Evolutionary conservation across 768 basidiomycete species (phyloP), one percentile per base, ranked within the genome.

Genomic region (Auricularia cornea): DNA sequence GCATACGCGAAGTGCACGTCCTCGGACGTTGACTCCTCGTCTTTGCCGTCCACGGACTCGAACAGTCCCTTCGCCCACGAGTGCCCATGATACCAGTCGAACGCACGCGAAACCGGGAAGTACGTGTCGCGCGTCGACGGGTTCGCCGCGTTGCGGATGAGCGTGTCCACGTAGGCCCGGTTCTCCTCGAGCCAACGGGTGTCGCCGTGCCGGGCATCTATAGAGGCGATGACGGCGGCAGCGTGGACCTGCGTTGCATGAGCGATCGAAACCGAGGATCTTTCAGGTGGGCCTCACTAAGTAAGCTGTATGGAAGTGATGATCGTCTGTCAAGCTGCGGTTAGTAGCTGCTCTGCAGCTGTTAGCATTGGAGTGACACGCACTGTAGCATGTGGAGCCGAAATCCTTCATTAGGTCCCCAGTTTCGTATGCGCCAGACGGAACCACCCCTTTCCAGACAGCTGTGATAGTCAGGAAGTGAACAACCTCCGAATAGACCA

Each of bases 21-120:
- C 32, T 64, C 63, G 40, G 40, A 48, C 18, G 59, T 64, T 10
- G 59, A 60, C 44, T 64, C 63, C 28, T 64, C 28, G 63, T 64
- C 63, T 30, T 64, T 64, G 11, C 51, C 51, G 44, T 64, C 63
- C 40, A n/a, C 23, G 6, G 63, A 64, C 30, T 60, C 59, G 59
- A 64, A 64, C n/a, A 64, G 30, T 4, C 63, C 63, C 16, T 60
- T 60, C 18, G 63, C 63, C 63, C 63, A 64, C 44, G 35, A 31
- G 30, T 64, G 63, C 16, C 63, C 63, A 28, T 44, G 16, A 29
- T 33, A 64, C 63, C 63, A 64, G 44, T 64, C 63, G 32, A 64
- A 64, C 23, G 35, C 38, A 20, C 63, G 63, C 12, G 59, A 64
- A 20, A 60, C 30, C 26, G 63, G 59, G 41, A 60, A 64, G 44